Evolutionary conservation across 1,284 basidiomycete species (phyloP).

Genomic region (Cutaneotrichosporon cyanovorans): DNA sequence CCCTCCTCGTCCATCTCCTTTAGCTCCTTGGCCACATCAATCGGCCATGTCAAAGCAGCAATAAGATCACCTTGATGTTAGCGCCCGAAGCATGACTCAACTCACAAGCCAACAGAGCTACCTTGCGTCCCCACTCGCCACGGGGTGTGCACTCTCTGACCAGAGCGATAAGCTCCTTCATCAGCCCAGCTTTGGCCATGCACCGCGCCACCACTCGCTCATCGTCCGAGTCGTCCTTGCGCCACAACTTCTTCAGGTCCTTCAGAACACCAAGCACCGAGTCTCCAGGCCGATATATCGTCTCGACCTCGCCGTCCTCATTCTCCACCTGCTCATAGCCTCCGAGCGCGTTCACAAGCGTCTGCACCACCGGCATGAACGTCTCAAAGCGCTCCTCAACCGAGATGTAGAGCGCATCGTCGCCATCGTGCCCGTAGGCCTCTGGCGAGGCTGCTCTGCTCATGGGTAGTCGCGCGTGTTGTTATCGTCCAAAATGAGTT

Average conservation of each 20-base stretch:
- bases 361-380: constrained; percentile 42
- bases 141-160: constrained; percentile 63
- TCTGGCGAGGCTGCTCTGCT: too few species aligned
- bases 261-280: constrained; percentile 75
- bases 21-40: constrained; percentile 83
- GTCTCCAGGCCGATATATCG: constrained; percentile 71
- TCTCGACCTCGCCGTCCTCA: constrained; percentile 47
- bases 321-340: constrained; percentile 50
- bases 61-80: constrained; percentile 61
- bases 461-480: too few species aligned
- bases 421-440: background rate
- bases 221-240: constrained; percentile 89
- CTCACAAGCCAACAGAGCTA: constrained; percentile 67
- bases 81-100: background rate
- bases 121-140: constrained; percentile 57
- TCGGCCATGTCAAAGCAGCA: constrained; percentile 94
- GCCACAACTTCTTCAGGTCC: constrained; percentile 88
- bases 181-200: constrained; percentile 71
- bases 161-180: constrained; percentile 81
- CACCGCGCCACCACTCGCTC: constrained; percentile 87
- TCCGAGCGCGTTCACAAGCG: constrained; percentile 42
- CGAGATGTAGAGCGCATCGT: constrained; percentile 4
- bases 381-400: constrained; percentile 32
- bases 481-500: too few species aligned
- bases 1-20: constrained; percentile 68